Evolutionary conservation across 1,284 basidiomycete genomes (phyloP), one percentile per base, ranked within the genome.

Genomic region (Pisolithus thermaeus): DNA sequence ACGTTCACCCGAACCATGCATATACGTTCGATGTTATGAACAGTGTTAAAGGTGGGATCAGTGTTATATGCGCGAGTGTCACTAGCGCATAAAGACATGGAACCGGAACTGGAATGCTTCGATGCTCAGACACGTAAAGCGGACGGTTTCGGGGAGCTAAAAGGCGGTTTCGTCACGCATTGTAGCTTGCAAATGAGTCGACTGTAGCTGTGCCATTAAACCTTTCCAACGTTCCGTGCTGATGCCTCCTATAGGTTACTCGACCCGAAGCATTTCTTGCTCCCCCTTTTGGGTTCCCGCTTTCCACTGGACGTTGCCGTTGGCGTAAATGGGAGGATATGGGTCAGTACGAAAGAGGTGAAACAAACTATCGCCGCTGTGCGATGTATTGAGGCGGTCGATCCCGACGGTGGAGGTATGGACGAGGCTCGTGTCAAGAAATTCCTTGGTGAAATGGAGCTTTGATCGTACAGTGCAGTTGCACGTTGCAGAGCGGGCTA

Each of bases 71-170:
- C 88, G 1, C 81, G 90, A 41, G 83, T 93, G 30, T 90, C 88
- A 9, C 70, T 92, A 23, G 90, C 91, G 14, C 87, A 92, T 61
- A 90, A 88, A 61, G 90, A 93, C 63, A 91, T 92, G 83, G 90
- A 93, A 49, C 90, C 90, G 1, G 90, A 93, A 61, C 72, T 93
- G 4, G 89, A 92, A 63, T 93, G 90, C 64, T 90, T 92, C 61
- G 87, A 92, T 62, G 87, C 88, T 3, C 85, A 91, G 59, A 90
- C 87, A 28, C 83, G 79, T 58, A 93, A 92, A 67, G 73, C 89
- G 0, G 86, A 87, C 56, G 91, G 88, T 0, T 92, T 87, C 58
- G 91, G 90, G 2, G 90, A 91, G 59, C 76, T 93, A 23, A 87
- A 84, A 54, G 84, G 83, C 8, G 90, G 90, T 1, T 90, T 91